These are phyloP conservation scores for Schwanniomyces occidentalis DNA, from an alignment of 805 yeast species.

Conservation along the genomic window DNA sequence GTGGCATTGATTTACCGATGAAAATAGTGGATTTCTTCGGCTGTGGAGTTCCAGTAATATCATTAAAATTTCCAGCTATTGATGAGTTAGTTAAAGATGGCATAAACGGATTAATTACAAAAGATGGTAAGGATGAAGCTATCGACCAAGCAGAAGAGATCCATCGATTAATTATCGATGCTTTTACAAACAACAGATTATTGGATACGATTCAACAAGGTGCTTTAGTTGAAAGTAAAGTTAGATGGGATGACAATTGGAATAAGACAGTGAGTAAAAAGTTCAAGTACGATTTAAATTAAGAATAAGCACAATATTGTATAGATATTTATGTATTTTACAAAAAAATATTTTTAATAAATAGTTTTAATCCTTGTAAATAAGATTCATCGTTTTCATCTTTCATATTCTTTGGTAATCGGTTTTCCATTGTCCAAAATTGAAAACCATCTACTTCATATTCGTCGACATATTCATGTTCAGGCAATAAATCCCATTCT, in stretches of 20 bases:
- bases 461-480: conserved; percentile 43
- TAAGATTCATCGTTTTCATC: conserved; percentile 33
- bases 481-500: conserved; percentile 52
- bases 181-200: conserved; percentile 30
- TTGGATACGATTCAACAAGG: conserved; percentile 55
- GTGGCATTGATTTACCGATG: conserved; percentile 96
- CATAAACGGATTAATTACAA: conserved; percentile 62
- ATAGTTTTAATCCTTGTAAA: conserved; percentile 19
- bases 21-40: conserved; percentile 96
- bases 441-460: conserved; percentile 46
- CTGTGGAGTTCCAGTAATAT: conserved; percentile 87
- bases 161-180: conserved; percentile 22
- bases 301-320: background rate
- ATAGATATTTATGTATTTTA: conserved; percentile 4
- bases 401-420: conserved; percentile 20
- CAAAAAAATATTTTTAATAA: conserved; percentile 9
- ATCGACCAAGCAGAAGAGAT: conserved; percentile 24
- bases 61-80: conserved; percentile 75
- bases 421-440: conserved; percentile 47
- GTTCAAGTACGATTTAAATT: conserved; percentile 18
- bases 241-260: conserved; percentile 84
- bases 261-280: conserved; percentile 35
- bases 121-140: conserved; percentile 13
- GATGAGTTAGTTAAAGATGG: conserved; percentile 71
- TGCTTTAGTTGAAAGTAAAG: conserved; percentile 67